phyloP scores from a whole-genome alignment of 345 rosid genomes.

The Cochlearia excelsa region DNA sequence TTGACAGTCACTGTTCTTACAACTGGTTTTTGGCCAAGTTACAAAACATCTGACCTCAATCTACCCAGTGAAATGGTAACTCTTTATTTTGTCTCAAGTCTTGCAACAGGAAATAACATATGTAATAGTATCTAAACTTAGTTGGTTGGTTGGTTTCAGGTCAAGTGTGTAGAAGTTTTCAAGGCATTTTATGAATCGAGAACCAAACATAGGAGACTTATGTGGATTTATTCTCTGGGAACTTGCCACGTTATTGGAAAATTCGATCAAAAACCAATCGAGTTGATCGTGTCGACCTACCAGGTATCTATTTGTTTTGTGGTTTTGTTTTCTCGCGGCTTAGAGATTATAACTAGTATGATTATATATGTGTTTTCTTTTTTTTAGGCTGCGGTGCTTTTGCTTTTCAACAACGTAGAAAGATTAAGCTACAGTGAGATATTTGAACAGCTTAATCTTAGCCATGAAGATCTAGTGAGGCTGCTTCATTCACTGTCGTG shows the following conservation, averaged over 20 bases:
- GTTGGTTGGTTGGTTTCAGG: constrained; percentile 41
- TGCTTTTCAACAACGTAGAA: constrained; percentile 84
- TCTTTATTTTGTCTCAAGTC: not conserved
- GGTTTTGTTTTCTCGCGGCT: not conserved
- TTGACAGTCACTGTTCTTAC: constrained; percentile 81
- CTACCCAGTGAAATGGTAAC: constrained; percentile 80
- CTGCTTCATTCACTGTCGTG: constrained; percentile 87
- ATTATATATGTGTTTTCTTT: constrained; percentile 3
- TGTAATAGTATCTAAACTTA: not conserved
- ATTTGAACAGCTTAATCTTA: constrained; percentile 70
- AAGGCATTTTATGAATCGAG: constrained; percentile 52
- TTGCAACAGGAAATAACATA: not conserved
- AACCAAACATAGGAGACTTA: constrained; percentile 56
- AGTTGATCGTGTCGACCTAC: constrained; percentile 54
- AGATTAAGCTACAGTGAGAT: constrained; percentile 78
- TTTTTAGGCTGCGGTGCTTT: constrained; percentile 73
- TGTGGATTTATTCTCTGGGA: constrained; percentile 68
- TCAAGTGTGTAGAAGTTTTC: constrained; percentile 63
- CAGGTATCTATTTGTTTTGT: constrained; percentile 49
- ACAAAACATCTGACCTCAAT: constrained; percentile 72
- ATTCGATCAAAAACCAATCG: constrained; percentile 56
- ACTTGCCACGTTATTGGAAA: constrained; percentile 58
- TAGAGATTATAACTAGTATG: too few relatives aligned
- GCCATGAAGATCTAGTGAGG: constrained; percentile 79
- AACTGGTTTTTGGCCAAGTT: constrained; percentile 92